A percentile compares a stretch with the other conserved stretches of the same genome.
Conservation (phyloP, 2,329 filamentous ascomycete genomes). For the Trichophyton simii region DNA sequence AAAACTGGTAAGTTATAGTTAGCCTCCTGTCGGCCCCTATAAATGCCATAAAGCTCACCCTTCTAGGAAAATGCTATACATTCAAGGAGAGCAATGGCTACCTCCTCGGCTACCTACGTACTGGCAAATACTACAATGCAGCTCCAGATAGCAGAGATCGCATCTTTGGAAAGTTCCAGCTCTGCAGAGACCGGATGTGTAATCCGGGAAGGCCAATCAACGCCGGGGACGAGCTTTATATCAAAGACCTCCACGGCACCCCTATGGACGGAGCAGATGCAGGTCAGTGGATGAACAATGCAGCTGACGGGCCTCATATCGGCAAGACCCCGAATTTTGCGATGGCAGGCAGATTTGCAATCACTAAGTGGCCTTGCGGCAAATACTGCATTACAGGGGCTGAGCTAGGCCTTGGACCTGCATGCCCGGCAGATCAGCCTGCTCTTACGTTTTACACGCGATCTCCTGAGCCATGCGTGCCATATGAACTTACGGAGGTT, state of each 20-base stretch:
- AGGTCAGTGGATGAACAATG: conserved; percentile 4
- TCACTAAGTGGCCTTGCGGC: conserved; percentile 5
- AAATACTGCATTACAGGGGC: conserved; percentile 4
- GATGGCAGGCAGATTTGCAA: not conserved
- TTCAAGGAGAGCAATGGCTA: not conserved
- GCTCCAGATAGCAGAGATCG: conserved; percentile 2
- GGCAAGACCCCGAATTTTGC: not conserved
- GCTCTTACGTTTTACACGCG: not conserved
- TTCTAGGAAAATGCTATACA: conserved; percentile 2
- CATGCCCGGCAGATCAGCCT: not conserved
- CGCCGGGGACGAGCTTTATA: conserved; percentile 3
- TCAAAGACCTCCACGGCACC: conserved; percentile 5
- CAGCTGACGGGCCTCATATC: not conserved
- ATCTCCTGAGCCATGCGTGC: not conserved
- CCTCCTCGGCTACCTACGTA: not conserved
- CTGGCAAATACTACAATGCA: not conserved
- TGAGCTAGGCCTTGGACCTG: not conserved
- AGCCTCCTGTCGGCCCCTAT: not conserved
- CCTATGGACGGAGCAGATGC: conserved; percentile 2
- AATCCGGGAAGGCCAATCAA: not conserved
- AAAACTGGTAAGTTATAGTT: not conserved
- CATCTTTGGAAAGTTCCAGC: not conserved
- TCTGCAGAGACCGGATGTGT: conserved; percentile 2
- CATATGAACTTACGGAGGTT: conserved; percentile 3
- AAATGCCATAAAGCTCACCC: not conserved